A percentile compares a stretch with the other conserved stretches of the same genome.
Conservation (phyloP, 1,284 basidiomycete species). For the Malassezia brasiliensis region DNA sequence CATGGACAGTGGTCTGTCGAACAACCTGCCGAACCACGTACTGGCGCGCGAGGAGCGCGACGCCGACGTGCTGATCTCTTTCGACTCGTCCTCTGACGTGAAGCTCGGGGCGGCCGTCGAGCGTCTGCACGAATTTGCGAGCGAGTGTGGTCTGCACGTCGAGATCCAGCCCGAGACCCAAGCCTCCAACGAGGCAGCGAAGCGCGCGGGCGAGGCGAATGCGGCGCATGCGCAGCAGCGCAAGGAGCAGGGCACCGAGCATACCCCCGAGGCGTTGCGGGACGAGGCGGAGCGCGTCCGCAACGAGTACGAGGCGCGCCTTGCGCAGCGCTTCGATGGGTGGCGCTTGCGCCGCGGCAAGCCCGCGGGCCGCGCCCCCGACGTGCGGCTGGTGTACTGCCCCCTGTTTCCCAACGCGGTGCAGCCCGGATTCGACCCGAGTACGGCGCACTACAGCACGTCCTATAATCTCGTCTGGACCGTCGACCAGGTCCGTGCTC, state of each 20-base stretch:
- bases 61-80: conserved; percentile 39
- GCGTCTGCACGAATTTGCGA: conserved; percentile 36
- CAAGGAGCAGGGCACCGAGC: not conserved
- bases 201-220: not conserved
- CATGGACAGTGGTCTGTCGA: conserved; percentile 42
- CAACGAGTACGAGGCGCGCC: conserved; percentile 19
- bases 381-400: conserved; percentile 35
- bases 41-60: conserved; percentile 25
- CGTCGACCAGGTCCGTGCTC: conserved; percentile 30
- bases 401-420: conserved; percentile 32
- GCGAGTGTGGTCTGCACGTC: conserved; percentile 25
- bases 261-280: not conserved
- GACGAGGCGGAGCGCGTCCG: conserved; percentile 9
- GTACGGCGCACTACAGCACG: conserved; percentile 30
- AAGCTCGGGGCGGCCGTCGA: conserved; percentile 34
- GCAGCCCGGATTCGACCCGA: conserved; percentile 35
- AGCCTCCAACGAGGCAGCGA: not conserved
- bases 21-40: conserved; percentile 45
- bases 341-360: conserved; percentile 14
- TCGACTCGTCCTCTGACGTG: conserved; percentile 45
- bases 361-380: not conserved
- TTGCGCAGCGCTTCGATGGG: conserved; percentile 22
- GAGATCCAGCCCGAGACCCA: not conserved
- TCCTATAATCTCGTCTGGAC: conserved; percentile 46
- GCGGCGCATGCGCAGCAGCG: not conserved